Conservation (phyloP, 2,329 filamentous ascomycete species). For the Fusarium sp. region DNA sequence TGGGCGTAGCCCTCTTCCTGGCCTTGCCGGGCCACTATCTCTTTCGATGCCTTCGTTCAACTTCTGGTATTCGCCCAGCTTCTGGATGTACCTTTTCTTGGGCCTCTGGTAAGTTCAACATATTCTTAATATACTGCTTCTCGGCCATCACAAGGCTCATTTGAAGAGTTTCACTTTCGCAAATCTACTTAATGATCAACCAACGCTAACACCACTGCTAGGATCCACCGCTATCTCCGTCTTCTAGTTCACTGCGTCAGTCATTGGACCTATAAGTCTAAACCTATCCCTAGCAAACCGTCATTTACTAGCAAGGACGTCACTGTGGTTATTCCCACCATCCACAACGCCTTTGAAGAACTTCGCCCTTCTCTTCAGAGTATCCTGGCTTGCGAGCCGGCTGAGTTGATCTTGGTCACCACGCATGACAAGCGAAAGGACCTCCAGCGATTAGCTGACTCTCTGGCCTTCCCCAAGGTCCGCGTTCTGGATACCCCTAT, state of each 20-base stretch:
- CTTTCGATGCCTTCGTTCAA: conserved; percentile 47
- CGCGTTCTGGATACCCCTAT: conserved; percentile 83
- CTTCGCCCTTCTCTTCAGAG: conserved; percentile 85
- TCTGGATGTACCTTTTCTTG: conserved; percentile 63
- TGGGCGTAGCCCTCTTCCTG: conserved; percentile 27
- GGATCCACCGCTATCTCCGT: conserved; percentile 89
- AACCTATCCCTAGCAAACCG: conserved; percentile 86
- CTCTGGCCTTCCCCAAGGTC: conserved; percentile 73
- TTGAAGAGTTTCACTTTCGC: neutral
- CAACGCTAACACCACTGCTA: conserved; percentile 56
- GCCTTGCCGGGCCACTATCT: conserved; percentile 37
- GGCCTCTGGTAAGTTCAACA: conserved; percentile 62
- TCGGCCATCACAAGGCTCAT: neutral
- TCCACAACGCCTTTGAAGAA: conserved; percentile 88
- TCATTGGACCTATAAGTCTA: conserved; percentile 89
- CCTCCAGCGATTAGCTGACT: conserved; percentile 76
- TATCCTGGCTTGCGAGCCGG: conserved; percentile 78
- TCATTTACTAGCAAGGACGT: conserved; percentile 85
- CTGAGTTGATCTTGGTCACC: conserved; percentile 87
- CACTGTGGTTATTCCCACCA: conserved; percentile 93
- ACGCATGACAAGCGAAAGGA: conserved; percentile 83
- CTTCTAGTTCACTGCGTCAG: conserved; percentile 87
- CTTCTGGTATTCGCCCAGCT: conserved; percentile 61
- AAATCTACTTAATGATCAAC: conserved; percentile 1
- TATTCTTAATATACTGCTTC: neutral